phyloP scores from a whole-genome alignment of 345 rosid species.

The Aquilaria sinensis region DNA sequence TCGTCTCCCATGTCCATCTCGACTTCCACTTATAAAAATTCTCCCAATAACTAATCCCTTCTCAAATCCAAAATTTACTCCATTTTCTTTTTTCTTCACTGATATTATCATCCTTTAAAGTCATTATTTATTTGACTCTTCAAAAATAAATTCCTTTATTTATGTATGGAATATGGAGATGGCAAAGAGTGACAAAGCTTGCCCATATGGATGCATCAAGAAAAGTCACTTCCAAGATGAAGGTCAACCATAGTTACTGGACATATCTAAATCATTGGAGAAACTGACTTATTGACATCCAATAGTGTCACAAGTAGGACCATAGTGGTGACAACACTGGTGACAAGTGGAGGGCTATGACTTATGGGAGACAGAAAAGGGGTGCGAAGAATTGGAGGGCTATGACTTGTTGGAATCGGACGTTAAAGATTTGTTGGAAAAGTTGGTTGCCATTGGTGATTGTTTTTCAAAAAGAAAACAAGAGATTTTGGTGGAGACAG shows the following conservation, averaged over 20 bases:
- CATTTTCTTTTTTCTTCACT: not conserved
- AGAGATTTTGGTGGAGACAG: constrained; percentile 26
- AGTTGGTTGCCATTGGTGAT: constrained; percentile 11
- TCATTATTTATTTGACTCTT: not conserved
- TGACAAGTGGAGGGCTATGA: constrained; percentile 2
- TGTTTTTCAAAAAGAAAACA: constrained; percentile 18
- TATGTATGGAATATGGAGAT: constrained; percentile 68
- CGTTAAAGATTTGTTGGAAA: constrained; percentile 26
- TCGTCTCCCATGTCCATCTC: constrained; percentile 7
- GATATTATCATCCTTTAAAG: not conserved
- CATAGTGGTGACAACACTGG: constrained; percentile 33
- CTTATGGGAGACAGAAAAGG: constrained; percentile 4
- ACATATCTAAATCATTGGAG: constrained; percentile 41
- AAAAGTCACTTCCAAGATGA: constrained; percentile 19
- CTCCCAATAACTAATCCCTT: not conserved
- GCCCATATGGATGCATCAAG: constrained; percentile 4
- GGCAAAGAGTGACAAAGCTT: constrained; percentile 43
- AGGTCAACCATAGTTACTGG: constrained; percentile 13
- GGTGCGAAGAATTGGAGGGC: constrained; percentile 2
- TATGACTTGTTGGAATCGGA: constrained; percentile 26
- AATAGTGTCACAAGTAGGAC: constrained; percentile 71
- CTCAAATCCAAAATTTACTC: not conserved
- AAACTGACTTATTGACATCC: constrained; percentile 35
- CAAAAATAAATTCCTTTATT: not conserved
- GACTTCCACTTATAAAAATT: constrained; percentile 3